Evolutionary conservation across 306 rosid species (phyloP).

Genomic region (Vicia villosa): DNA sequence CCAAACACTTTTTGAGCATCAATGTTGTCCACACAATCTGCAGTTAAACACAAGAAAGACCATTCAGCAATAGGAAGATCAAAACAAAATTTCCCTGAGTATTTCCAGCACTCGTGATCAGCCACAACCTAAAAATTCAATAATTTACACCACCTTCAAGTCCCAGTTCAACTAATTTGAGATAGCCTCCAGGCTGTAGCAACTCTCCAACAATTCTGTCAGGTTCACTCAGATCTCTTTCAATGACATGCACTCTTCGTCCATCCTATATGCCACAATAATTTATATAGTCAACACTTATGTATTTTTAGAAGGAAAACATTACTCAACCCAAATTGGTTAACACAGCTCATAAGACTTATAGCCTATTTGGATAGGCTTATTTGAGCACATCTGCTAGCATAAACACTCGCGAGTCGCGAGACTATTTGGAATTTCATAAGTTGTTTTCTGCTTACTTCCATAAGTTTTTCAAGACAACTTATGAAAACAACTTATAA

Average conservation of each 20-base stretch:
- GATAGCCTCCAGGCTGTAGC: slow-evolving; percentile 97
- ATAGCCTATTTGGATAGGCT: neutral
- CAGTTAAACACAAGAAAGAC: slow-evolving; percentile 35
- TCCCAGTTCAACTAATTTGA: slow-evolving; percentile 87
- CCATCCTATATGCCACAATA: slow-evolving; percentile 71
- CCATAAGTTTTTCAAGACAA: neutral
- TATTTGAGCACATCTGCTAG: neutral
- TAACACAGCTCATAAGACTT: neutral
- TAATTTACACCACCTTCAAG: slow-evolving; percentile 65
- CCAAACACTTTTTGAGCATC: slow-evolving; percentile 93
- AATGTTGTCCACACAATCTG: slow-evolving; percentile 82
- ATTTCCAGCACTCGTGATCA: slow-evolving; percentile 3
- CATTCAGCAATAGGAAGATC: slow-evolving; percentile 21
- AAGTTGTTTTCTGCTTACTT: neutral
- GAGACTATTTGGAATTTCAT: neutral
- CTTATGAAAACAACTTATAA: neutral
- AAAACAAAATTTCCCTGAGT: neutral
- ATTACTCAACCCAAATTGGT: neutral
- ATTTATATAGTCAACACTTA: slow-evolving; percentile 14
- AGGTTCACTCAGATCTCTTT: slow-evolving; percentile 91
- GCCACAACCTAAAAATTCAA: slow-evolving; percentile 4
- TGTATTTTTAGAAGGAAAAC: slow-evolving; percentile 2
- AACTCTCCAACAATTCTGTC: slow-evolving; percentile 96
- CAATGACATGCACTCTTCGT: slow-evolving; percentile 79
- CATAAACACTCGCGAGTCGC: neutral